Base-by-base conservation (phyloP, 345 rosid genomes). In the Populus euphratica region DNA sequence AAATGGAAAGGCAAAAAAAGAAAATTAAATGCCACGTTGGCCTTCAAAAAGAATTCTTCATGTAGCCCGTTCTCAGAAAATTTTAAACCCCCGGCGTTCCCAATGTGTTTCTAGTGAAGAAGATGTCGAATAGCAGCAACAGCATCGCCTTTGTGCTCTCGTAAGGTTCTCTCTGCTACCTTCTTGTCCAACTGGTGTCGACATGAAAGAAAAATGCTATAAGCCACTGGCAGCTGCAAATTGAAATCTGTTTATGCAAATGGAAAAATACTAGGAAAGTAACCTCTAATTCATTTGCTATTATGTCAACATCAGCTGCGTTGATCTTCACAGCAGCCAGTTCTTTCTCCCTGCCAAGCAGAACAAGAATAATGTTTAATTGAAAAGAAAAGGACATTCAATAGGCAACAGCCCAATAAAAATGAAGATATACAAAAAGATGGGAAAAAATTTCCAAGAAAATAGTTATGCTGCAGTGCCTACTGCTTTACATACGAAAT, bases 81-180 rank as follows among this genome's bases (percentile, higher is more conserved):
- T 17, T 31, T 31, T 64, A 59, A 38, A 36, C 39, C 41, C 2
- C 2, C 25, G n/a, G 41, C 20, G 6, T 44, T 20, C 21, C 20
- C 23, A 27, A 43, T 1, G 25, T 47, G 70, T 65, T 79, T 64
- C 85, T 84, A 72, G 82, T 75, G 91, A 83, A 96, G 96, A 86
- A 96, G 80, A 72, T 87, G 88, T 31, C 93, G 89, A 67, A 93
- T 91, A 1, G 99, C 97, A 82, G 99, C 92, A 68, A 96, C 97
- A 2, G 98, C 98, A 80, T 90, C 95, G 5, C 98, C 99, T 77
- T 96, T 96, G 86, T 91, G 97, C 89, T 96, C 99, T 5, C 98
- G 88, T 47, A 92, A 83, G 67, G 98, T 93, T 83, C 94, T 91
- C 89, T 93, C 99, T 36, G 93, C 99, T 33, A 96, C 90, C 81